Percentiles rank a stretch among this genome's conserved stretches.
Conservation (phyloP, 768 basidiomycete species). For the Kwoniella bestiolae region DNA sequence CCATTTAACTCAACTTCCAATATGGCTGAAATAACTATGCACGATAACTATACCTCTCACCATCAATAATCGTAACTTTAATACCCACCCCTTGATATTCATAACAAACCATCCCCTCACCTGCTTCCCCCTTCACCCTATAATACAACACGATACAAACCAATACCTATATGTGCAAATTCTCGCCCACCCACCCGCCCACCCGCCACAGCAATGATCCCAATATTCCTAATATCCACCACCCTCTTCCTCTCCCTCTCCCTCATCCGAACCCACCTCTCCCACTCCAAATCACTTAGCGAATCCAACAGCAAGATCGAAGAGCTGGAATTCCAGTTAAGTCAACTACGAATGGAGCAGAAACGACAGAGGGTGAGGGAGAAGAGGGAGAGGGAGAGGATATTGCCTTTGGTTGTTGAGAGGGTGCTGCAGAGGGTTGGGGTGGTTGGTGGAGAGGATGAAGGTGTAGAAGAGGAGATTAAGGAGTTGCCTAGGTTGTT, state of each 20-base stretch:
- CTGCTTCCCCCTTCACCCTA: too few species aligned
- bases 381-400: conserved; percentile 45
- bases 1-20: not conserved
- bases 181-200: too few species aligned
- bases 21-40: too few species aligned
- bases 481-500: conserved; percentile 23
- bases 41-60: too few species aligned
- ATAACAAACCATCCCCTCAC: too few species aligned
- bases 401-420: conserved; percentile 49
- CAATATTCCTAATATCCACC: conserved; percentile 47
- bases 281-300: conserved; percentile 42
- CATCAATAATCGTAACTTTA: not conserved
- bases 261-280: conserved; percentile 55
- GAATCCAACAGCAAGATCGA: conserved; percentile 47
- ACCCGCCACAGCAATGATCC: conserved; percentile 54
- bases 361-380: conserved; percentile 32
- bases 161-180: too few species aligned
- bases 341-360: conserved; percentile 28
- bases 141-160: too few species aligned
- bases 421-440: conserved; percentile 50
- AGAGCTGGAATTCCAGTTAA: conserved; percentile 49
- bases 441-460: conserved; percentile 28
- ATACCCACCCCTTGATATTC: not conserved
- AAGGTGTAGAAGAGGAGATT: conserved; percentile 26
- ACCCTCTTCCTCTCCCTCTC: conserved; percentile 54